These are phyloP conservation scores for Fraxinus anomala DNA, from an alignment of 257 asterid species.

Conservation along the genomic window DNA sequence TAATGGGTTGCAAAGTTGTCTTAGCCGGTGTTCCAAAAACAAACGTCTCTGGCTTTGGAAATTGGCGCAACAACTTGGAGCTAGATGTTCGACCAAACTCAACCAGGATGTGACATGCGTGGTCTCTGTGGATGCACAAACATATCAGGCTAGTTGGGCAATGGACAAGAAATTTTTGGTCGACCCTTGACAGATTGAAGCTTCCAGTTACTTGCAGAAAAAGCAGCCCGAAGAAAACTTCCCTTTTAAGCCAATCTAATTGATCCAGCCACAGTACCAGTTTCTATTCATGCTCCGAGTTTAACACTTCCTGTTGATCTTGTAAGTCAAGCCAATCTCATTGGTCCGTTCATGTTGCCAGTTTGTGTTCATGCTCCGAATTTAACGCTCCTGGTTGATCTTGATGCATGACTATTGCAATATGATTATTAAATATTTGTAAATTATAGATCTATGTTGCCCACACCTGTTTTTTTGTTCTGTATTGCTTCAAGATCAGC, in stretches of 20 bases:
- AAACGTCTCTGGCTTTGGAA: conserved; percentile 65
- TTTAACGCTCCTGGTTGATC: too few relatives aligned
- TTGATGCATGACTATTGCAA: too few relatives aligned
- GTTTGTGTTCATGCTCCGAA: too few relatives aligned
- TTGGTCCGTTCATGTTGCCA: too few relatives aligned
- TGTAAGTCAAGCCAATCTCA: too few relatives aligned
- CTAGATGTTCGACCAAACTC: conserved; percentile 26
- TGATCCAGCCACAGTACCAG: conserved; percentile 15
- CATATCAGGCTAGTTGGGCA: conserved; percentile 69
- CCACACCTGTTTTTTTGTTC: too few relatives aligned
- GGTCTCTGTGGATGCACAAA: conserved; percentile 60
- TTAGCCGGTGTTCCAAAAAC: conserved; percentile 54
- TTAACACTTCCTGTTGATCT: too few relatives aligned
- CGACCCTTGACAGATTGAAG: conserved; percentile 70
- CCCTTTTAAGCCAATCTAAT: conserved; percentile 36
- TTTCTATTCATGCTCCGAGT: background rate
- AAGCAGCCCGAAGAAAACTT: conserved; percentile 69
- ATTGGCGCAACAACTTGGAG: conserved; percentile 72
- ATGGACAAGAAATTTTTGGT: conserved; percentile 56
- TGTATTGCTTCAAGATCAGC: too few relatives aligned
- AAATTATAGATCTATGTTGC: too few relatives aligned
- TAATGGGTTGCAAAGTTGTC: conserved; percentile 59
- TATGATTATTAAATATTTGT: too few relatives aligned
- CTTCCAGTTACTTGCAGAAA: conserved; percentile 62
- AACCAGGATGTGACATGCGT: conserved; percentile 64